A percentile compares a stretch with the other conserved stretches of the same genome.
Conservation (phyloP, 73 alveolate species). For the Paramecium sonneborni region DNA sequence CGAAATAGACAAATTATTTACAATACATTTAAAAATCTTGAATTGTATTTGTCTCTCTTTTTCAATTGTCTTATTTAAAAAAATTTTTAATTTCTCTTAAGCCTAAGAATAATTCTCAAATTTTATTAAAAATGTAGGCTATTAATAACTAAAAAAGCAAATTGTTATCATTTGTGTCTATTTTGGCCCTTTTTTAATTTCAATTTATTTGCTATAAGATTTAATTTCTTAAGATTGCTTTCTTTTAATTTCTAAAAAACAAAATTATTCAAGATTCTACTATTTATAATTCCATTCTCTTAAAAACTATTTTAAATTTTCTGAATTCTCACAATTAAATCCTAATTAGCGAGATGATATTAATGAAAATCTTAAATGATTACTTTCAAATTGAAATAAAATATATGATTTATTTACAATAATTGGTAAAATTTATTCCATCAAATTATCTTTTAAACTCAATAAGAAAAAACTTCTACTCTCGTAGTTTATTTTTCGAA, state of each 20-base stretch:
- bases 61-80: not conserved
- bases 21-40: not conserved
- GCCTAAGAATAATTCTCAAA: not conserved
- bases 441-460: not conserved
- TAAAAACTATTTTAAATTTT: not conserved
- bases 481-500: not conserved
- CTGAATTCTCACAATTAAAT: not conserved
- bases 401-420: conserved; percentile 1
- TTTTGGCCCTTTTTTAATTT: not conserved
- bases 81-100: not conserved
- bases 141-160: not conserved
- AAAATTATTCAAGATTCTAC: not conserved
- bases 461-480: not conserved
- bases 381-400: not conserved
- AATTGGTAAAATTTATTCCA: not conserved
- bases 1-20: not conserved
- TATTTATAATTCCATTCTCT: not conserved
- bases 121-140: not conserved
- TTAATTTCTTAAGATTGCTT: not conserved
- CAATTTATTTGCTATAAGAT: not conserved
- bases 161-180: not conserved
- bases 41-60: not conserved
- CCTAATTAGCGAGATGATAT: not conserved
- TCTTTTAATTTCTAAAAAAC: not conserved
- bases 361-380: not conserved